Evolutionary conservation across 345 rosid genomes (phyloP).

Genomic region (Noccaea caerulescens): DNA sequence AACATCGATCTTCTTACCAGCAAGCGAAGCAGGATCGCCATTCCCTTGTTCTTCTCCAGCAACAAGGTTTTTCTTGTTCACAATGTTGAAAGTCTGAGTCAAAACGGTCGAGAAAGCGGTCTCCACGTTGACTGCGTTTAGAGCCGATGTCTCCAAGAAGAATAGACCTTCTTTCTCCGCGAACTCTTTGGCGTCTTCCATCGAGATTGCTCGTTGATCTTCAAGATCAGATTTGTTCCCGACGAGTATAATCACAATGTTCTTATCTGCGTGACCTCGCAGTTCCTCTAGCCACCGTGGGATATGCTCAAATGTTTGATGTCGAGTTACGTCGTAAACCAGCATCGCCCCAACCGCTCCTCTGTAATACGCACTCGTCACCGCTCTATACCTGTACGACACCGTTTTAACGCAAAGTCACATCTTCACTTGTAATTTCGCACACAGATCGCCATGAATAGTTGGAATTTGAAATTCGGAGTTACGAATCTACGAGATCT

Average conservation of each 20-base stretch:
- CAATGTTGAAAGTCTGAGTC: slow-evolving; percentile 60
- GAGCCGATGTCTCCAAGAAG: slow-evolving; percentile 72
- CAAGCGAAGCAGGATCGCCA: slow-evolving; percentile 55
- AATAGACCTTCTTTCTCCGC: slow-evolving; percentile 61
- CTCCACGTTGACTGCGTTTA: slow-evolving; percentile 65
- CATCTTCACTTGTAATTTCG: neutral
- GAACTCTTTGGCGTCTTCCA: slow-evolving; percentile 65
- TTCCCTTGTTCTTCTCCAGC: slow-evolving; percentile 58
- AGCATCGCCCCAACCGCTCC: slow-evolving; percentile 78
- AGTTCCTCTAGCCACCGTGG: slow-evolving; percentile 67
- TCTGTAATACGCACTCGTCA: slow-evolving; percentile 72
- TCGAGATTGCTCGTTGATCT: slow-evolving; percentile 58
- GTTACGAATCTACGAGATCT: slow-evolving; percentile 9
- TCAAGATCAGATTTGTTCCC: slow-evolving; percentile 67
- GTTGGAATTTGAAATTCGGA: neutral
- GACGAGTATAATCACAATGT: slow-evolving; percentile 61
- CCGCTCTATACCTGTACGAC: slow-evolving; percentile 60
- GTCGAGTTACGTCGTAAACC: slow-evolving; percentile 61
- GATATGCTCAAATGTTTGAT: slow-evolving; percentile 62
- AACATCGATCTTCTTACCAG: slow-evolving; percentile 41
- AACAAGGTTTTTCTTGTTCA: slow-evolving; percentile 56
- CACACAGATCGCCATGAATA: neutral
- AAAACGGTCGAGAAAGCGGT: slow-evolving; percentile 57
- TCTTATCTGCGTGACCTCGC: slow-evolving; percentile 64
- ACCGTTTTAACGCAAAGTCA: slow-evolving; percentile 13